A percentile compares a stretch with the other conserved stretches of the same genome.
phyloP scores from a whole-genome alignment of 1,139 yeast genomes.

The Williopsis jadinii region DNA sequence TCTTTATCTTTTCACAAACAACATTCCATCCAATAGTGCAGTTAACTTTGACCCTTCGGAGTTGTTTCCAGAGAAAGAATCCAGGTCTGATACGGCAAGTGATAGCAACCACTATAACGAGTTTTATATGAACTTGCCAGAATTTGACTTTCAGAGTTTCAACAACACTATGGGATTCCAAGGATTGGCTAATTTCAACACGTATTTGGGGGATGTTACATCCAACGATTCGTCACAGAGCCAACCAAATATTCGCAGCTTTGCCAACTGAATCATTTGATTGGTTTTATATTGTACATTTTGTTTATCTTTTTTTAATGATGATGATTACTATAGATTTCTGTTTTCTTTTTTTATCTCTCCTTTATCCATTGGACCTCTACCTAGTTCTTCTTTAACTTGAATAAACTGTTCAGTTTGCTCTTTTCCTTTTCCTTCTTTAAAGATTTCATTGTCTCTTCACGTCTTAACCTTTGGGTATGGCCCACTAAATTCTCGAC shows the following conservation, averaged over 20 bases:
- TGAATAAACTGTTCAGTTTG: constrained; percentile 7
- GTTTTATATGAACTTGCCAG: constrained; percentile 19
- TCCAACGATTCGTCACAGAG: background rate
- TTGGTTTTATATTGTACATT: background rate
- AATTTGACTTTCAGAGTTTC: constrained; percentile 20
- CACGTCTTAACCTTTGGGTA: constrained; percentile 50
- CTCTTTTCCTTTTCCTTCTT: constrained; percentile 18
- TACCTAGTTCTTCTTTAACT: constrained; percentile 6
- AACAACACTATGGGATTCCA: constrained; percentile 17
- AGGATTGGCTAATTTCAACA: constrained; percentile 18
- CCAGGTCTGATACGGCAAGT: constrained; percentile 11
- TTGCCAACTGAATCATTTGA: constrained; percentile 6
- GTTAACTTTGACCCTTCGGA: constrained; percentile 21
- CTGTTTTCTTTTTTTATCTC: background rate
- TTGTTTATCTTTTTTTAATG: background rate
- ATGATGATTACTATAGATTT: background rate
- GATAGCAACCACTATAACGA: constrained; percentile 16
- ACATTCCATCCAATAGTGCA: constrained; percentile 14
- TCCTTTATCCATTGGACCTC: background rate
- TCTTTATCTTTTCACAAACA: constrained; percentile 20
- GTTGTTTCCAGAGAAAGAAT: constrained; percentile 15
- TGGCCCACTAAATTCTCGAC: constrained; percentile 68
- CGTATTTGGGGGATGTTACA: constrained; percentile 6
- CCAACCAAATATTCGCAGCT: constrained; percentile 8
- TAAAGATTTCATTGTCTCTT: constrained; percentile 32